Percentiles rank a stretch among this genome's conserved stretches.
Evolutionary conservation across 768 basidiomycete species (phyloP).

Genomic region (Termitomyces bulborhizus): DNA sequence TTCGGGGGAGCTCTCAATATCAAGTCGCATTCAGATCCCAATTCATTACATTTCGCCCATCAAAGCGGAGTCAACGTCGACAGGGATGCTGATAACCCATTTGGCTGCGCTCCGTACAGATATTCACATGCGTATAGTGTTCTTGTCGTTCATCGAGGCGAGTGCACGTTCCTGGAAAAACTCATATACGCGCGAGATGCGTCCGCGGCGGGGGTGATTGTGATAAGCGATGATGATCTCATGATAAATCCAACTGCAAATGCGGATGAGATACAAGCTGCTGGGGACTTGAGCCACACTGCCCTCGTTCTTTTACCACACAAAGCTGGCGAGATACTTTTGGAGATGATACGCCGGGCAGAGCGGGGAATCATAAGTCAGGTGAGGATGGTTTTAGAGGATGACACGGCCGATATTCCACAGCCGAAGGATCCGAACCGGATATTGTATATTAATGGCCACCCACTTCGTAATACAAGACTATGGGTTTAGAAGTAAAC

Average conservation of each 20-base stretch:
- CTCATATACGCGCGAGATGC: conserved; percentile 59
- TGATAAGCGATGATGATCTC: conserved; percentile 58
- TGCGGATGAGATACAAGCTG: conserved; percentile 44
- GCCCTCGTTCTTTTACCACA: conserved; percentile 54
- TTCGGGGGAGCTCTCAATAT: conserved; percentile 63
- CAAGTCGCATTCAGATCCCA: conserved; percentile 15
- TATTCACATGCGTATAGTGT: conserved; percentile 42
- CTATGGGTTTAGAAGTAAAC: conserved; percentile 41
- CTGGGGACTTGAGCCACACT: conserved; percentile 52
- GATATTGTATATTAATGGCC: conserved; percentile 72
- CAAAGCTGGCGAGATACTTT: conserved; percentile 45
- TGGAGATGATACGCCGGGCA: conserved; percentile 48
- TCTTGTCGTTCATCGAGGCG: conserved; percentile 67
- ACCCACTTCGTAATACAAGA: conserved; percentile 71
- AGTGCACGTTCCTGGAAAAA: conserved; percentile 88
- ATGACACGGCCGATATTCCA: conserved; percentile 20
- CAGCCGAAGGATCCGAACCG: conserved; percentile 30
- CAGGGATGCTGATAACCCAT: conserved; percentile 42
- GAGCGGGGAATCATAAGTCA: conserved; percentile 41
- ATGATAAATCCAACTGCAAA: conserved; percentile 64
- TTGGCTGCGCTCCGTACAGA: conserved; percentile 57
- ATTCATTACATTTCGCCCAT: conserved; percentile 39
- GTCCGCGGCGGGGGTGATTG: conserved; percentile 73
- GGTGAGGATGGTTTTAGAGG: conserved; percentile 46
- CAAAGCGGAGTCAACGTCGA: conserved; percentile 50